Conservation (phyloP, 495 filamentous ascomycete species). For the Xylaria grammica region DNA sequence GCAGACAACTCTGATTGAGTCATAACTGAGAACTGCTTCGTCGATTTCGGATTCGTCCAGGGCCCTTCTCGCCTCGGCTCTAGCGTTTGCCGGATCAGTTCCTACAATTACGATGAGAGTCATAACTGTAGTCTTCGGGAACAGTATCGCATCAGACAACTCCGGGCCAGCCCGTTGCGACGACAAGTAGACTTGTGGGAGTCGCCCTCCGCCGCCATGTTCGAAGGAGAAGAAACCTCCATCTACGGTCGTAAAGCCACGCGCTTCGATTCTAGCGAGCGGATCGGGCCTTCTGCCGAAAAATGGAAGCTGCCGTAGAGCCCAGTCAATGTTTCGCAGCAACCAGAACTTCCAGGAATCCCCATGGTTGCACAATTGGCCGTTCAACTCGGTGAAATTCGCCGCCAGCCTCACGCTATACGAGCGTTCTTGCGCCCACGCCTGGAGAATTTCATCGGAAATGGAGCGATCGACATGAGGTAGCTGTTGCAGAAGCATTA, state of each 20-base stretch:
- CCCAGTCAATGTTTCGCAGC: conserved; percentile 22
- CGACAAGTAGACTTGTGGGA: conserved; percentile 36
- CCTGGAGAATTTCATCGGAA: conserved; percentile 25
- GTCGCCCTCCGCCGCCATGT: conserved; percentile 29
- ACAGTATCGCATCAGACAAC: conserved; percentile 30
- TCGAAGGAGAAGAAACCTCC: conserved; percentile 32
- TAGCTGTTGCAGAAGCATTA: conserved; percentile 42
- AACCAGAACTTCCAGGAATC: conserved; percentile 27
- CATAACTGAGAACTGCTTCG: conserved; percentile 5
- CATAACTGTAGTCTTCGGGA: conserved; percentile 21
- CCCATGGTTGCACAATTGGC: conserved; percentile 33
- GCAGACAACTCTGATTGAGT: conserved; percentile 12
- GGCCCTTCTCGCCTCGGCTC: conserved; percentile 19
- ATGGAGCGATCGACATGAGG: conserved; percentile 19
- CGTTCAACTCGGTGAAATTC: conserved; percentile 32
- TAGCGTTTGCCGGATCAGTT: conserved; percentile 1
- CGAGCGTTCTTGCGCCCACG: conserved; percentile 35
- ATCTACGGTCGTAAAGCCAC: conserved; percentile 28
- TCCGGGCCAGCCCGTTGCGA: conserved; percentile 15
- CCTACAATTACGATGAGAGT: conserved; percentile 23
- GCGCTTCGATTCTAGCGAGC: conserved; percentile 18
- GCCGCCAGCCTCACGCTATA: conserved; percentile 32
- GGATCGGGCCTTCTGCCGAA: conserved; percentile 20
- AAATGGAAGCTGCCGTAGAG: conserved; percentile 22
- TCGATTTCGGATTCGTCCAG: not conserved